Evolutionary conservation across 352 stramenopile genomes (phyloP), one percentile per base, ranked within the genome.

Genomic region (Pythium vanterpoolii): DNA sequence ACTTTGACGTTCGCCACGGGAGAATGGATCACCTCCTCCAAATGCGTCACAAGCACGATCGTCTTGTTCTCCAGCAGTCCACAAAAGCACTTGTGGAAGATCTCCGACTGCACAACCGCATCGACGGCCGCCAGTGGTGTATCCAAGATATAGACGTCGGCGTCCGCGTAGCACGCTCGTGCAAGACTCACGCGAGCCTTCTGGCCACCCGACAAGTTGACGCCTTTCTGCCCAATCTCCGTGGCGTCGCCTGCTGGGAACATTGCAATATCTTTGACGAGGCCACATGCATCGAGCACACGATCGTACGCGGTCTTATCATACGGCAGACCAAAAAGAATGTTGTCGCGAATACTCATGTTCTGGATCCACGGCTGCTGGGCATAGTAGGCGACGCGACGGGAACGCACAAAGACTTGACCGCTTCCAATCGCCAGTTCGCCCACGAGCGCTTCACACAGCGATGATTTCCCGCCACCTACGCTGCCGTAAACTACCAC

Each of bases 291-390:
- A 50, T 83, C 62, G 8, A 97, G 47, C 23, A 90, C 79, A 7
- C 55, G 62, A 9, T 75, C 56, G 57, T 93, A 93, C 50, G 73
- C 79, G 10, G 60, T 62, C 33, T 57, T 53, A 30, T 89, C 68
- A 23, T 72, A 87, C 10, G 61, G 62, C 44, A 78, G 65, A 8
- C 91, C 90, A 69, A 98, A 98, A 9, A 98, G 69, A 58, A 99
- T 96, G 74, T 99, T 99, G 33, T 97, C 86, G 19, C 77, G 74
- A 5, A 99, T 68, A 1, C 83, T 96, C 56, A 87, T 90, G 78
- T 98, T 98, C 64, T 98, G 83, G 47, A 99, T 98, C 76, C 96
- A 98, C n/a, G 92, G 63, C 30, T 91, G 79, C 71, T 98, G 93
- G 26, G 86, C 77, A 56, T 77, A 93, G 66, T 94, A 96, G 11